Evolutionary conservation across 345 rosid species (phyloP).

Genomic region (Passiflora organensis): DNA sequence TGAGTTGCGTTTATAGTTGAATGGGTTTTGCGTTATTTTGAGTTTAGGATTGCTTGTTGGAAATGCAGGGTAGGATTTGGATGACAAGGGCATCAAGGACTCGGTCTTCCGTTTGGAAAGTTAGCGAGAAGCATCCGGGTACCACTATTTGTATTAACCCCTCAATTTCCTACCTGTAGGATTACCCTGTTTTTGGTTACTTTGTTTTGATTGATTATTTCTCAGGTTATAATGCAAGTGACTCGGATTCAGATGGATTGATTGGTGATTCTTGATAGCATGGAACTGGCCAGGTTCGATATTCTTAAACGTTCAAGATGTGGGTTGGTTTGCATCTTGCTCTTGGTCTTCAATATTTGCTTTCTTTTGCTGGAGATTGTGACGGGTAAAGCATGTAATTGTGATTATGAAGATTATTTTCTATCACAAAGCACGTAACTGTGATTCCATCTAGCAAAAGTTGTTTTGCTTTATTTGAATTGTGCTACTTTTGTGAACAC

Average conservation of each 20-base stretch:
- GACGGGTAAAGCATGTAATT: no score
- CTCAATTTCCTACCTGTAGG: not conserved
- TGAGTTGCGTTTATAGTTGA: no score
- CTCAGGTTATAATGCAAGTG: slow-evolving; percentile 87
- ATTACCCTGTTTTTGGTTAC: not conserved
- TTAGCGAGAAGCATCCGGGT: slow-evolving; percentile 91
- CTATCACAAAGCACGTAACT: no score
- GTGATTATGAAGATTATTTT: no score
- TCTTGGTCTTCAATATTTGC: not conserved
- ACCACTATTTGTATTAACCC: not conserved
- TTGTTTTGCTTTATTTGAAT: no score
- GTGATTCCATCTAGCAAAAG: no score
- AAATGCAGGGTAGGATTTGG: slow-evolving; percentile 75
- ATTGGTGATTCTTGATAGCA: slow-evolving; percentile 37
- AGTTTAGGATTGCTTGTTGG: no score
- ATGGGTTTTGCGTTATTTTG: no score
- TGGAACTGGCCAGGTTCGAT: not conserved
- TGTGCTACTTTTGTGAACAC: no score
- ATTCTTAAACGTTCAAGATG: slow-evolving; percentile 14
- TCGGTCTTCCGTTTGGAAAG: slow-evolving; percentile 80
- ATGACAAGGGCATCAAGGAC: slow-evolving; percentile 75
- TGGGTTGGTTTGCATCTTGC: slow-evolving; percentile 19
- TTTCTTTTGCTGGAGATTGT: not conserved
- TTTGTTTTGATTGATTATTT: slow-evolving; percentile 8
- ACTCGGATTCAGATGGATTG: slow-evolving; percentile 80